Conservation (phyloP, 257 asterid genomes). For the Petunia axillaris region DNA sequence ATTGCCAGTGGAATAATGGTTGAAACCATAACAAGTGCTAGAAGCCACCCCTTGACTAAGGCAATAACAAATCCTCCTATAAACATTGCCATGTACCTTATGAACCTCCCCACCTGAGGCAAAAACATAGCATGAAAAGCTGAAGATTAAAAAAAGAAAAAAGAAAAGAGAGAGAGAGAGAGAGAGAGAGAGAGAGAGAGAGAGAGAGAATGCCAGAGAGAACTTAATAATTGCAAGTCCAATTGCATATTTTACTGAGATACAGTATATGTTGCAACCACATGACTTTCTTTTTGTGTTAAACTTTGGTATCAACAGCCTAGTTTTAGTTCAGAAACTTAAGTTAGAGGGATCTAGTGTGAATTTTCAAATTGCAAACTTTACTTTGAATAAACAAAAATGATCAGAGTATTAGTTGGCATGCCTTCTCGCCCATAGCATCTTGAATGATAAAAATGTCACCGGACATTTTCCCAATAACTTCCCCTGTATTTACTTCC, state of each 20-base stretch:
- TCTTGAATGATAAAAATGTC: conserved; percentile 79
- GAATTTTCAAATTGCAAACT: no score
- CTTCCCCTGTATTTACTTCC: conserved; percentile 77
- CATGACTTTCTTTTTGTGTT: not conserved
- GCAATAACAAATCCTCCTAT: conserved; percentile 39
- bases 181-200: not conserved
- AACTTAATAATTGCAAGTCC: not conserved
- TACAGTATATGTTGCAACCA: not conserved
- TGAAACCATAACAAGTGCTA: conserved; percentile 34
- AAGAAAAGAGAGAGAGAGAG: not conserved
- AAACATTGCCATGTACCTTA: conserved; percentile 37
- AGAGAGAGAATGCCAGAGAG: not conserved
- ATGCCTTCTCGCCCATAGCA: conserved; percentile 84
- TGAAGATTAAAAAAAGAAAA: not conserved
- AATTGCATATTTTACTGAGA: not conserved
- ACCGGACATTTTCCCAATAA: conserved; percentile 66
- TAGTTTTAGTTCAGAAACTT: no score
- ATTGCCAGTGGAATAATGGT: conserved; percentile 4
- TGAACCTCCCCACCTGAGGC: conserved; percentile 38
- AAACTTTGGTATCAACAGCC: no score
- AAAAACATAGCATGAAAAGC: not conserved
- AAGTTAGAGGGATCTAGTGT: no score
- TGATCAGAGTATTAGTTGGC: not conserved
- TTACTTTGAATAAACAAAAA: not conserved
- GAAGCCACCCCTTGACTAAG: conserved; percentile 44